Conservation (phyloP, 371 early-diverging fungal genomes). For the Parasitella parasitica region DNA sequence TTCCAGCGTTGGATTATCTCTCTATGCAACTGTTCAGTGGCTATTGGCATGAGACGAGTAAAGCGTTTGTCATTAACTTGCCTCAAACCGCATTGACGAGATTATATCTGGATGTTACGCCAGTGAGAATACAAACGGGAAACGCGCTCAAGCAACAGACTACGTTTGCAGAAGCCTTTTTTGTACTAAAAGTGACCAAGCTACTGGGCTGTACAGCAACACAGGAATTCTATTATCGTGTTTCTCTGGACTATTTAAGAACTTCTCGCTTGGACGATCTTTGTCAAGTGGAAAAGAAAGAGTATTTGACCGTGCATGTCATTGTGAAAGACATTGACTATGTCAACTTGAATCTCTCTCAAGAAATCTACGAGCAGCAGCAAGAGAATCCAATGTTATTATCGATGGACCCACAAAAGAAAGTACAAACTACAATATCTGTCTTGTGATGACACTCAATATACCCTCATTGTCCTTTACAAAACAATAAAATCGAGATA, state of each 20-base stretch:
- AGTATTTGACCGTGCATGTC: not conserved
- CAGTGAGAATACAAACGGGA: not conserved
- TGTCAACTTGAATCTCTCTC: not conserved
- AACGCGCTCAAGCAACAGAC: not conserved
- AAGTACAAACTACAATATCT: not conserved
- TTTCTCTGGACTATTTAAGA: not conserved
- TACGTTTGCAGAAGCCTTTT: not conserved
- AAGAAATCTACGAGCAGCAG: not conserved
- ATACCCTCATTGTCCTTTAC: not conserved
- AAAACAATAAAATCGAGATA: not conserved
- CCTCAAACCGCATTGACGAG: not conserved
- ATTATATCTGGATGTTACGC: slow-evolving; percentile 8
- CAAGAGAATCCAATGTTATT: not conserved
- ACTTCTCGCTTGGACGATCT: not conserved
- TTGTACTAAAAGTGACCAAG: slow-evolving; percentile 2
- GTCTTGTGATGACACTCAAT: not conserved
- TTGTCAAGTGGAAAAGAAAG: not conserved
- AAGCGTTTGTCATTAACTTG: not conserved
- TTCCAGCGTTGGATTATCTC: not conserved
- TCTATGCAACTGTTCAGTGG: slow-evolving; percentile 5
- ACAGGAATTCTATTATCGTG: not conserved
- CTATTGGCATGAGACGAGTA: not conserved
- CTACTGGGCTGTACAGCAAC: not conserved
- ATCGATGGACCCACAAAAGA: not conserved
- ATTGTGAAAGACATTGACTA: not conserved